Evolutionary conservation across 371 early-diverging fungal species (phyloP).

Genomic region (Saksenaea vasiformis): DNA sequence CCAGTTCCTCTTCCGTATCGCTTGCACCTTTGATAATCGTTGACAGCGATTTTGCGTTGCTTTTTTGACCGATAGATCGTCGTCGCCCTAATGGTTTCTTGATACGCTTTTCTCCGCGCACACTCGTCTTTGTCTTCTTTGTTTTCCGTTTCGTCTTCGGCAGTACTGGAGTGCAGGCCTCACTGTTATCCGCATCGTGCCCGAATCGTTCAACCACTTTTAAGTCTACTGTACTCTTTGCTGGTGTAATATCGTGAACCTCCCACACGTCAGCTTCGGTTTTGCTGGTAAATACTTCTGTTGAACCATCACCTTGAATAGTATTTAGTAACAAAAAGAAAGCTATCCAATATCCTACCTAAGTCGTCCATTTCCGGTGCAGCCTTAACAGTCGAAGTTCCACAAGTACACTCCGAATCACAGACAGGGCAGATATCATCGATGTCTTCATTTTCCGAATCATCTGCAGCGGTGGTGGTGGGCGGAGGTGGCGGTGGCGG

Average conservation of each 20-base stretch:
- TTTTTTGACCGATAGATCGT: neutral
- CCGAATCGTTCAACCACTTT: constrained; percentile 19
- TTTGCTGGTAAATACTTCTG: neutral
- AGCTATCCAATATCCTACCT: neutral
- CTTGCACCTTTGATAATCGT: neutral
- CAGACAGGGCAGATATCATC: constrained; percentile 66
- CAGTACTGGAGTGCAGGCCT: neutral
- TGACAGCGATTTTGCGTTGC: neutral
- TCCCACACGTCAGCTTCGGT: constrained; percentile 14
- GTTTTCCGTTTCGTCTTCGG: constrained; percentile 12
- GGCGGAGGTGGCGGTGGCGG: constrained; percentile 8
- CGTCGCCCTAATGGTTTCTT: neutral
- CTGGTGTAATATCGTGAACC: constrained; percentile 5
- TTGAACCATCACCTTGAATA: neutral
- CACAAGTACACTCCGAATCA: constrained; percentile 64
- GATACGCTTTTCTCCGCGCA: neutral
- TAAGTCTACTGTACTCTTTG: neutral
- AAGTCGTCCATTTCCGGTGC: neutral
- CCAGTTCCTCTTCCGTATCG: constrained; percentile 20
- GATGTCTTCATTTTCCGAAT: constrained; percentile 30
- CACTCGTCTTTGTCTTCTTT: constrained; percentile 12
- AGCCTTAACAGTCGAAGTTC: constrained; percentile 12
- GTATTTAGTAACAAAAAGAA: neutral
- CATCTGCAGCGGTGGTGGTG: constrained; percentile 18
- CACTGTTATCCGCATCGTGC: constrained; percentile 8